Percentiles rank a stretch among this genome's conserved stretches.
Conservation (phyloP, 2,329 filamentous ascomycete genomes). For the Pseudocercospora fuligena region DNA sequence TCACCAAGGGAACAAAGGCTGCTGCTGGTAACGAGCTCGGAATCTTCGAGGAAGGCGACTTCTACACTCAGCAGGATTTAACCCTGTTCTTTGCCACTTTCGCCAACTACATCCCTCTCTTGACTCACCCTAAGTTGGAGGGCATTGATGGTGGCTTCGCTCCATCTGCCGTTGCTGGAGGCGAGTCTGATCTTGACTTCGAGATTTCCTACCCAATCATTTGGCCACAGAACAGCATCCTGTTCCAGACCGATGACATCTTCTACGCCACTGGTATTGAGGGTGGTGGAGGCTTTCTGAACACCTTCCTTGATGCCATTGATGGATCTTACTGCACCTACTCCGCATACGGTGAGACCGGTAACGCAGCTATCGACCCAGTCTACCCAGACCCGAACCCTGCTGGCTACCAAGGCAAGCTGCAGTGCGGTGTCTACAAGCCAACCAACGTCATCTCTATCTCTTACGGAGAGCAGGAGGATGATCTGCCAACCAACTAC, state of each 20-base stretch:
- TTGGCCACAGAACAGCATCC: slow-evolving; percentile 52
- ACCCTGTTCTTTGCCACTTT: slow-evolving; percentile 38
- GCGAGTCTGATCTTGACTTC: slow-evolving; percentile 41
- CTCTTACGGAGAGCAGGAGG: slow-evolving; percentile 6
- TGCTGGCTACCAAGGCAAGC: neutral
- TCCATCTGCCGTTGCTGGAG: slow-evolving; percentile 32
- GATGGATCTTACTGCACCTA: slow-evolving; percentile 58
- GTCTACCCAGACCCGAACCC: slow-evolving; percentile 3
- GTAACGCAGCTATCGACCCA: slow-evolving; percentile 42
- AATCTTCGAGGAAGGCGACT: slow-evolving; percentile 52
- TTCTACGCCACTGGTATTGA: slow-evolving; percentile 40
- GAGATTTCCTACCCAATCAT: slow-evolving; percentile 46
- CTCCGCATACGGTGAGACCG: slow-evolving; percentile 54
- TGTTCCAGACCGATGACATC: slow-evolving; percentile 55
- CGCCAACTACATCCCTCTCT: slow-evolving; percentile 27
- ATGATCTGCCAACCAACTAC: slow-evolving; percentile 7
- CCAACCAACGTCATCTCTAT: slow-evolving; percentile 4
- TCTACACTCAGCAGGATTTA: slow-evolving; percentile 35
- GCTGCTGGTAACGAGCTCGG: slow-evolving; percentile 49
- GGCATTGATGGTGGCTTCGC: slow-evolving; percentile 35
- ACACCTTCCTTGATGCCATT: slow-evolving; percentile 51
- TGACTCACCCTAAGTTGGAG: slow-evolving; percentile 39
- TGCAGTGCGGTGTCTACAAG: slow-evolving; percentile 4
- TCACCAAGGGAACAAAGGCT: slow-evolving; percentile 33
- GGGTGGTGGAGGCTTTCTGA: neutral